phyloP scores from a whole-genome alignment of 2,329 filamentous ascomycete genomes.

The Trichoderma cornu-damae region DNA sequence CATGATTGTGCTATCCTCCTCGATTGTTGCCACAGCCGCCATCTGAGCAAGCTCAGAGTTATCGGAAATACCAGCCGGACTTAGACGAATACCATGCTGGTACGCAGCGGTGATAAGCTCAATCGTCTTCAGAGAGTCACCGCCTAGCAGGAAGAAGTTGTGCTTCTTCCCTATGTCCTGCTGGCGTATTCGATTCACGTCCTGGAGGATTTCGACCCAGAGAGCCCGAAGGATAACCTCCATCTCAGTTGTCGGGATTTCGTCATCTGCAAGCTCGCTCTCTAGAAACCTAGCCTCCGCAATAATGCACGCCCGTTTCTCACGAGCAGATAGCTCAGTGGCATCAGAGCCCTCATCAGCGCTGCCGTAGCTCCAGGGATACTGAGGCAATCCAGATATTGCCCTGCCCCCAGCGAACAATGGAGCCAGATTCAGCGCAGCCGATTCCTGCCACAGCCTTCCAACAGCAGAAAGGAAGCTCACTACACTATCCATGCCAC shows the following conservation, averaged over 20 bases:
- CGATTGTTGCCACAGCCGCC: slow-evolving; percentile 9
- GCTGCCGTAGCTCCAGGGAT: slow-evolving; percentile 11
- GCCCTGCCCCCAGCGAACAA: slow-evolving; percentile 13
- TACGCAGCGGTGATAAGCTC: slow-evolving; percentile 14
- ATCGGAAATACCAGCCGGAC: not conserved
- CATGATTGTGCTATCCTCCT: not conserved
- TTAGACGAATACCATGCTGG: slow-evolving; percentile 11
- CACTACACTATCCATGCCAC: not conserved
- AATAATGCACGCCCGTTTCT: slow-evolving; percentile 10
- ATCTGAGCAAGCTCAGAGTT: slow-evolving; percentile 4
- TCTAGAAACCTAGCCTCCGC: not conserved
- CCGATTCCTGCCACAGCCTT: slow-evolving; percentile 15
- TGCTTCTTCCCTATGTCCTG: slow-evolving; percentile 16
- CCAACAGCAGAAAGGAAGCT: slow-evolving; percentile 15
- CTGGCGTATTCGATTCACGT: not conserved
- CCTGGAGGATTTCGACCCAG: slow-evolving; percentile 3
- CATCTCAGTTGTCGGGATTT: slow-evolving; percentile 3
- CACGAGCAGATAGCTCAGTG: not conserved
- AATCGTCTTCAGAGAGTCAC: slow-evolving; percentile 13
- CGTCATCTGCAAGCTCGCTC: slow-evolving; percentile 8
- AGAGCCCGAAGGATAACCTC: slow-evolving; percentile 16
- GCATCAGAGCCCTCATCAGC: not conserved
- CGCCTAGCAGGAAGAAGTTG: slow-evolving; percentile 14
- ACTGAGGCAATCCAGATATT: slow-evolving; percentile 15
- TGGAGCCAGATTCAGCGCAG: not conserved